phyloP scores from a whole-genome alignment of 176 grass and related monocot species.

The Juncus inflexus region DNA sequence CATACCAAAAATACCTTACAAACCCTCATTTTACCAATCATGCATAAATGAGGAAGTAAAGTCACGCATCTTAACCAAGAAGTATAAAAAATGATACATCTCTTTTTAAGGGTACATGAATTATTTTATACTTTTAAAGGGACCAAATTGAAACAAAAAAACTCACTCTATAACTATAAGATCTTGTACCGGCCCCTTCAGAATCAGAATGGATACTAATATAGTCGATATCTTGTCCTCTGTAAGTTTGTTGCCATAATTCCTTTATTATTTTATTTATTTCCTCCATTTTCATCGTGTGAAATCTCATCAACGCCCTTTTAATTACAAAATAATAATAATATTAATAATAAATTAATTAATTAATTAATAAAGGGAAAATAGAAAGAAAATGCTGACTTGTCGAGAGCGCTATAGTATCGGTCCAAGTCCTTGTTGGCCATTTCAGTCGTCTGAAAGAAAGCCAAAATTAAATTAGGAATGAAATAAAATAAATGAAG shows the following conservation, averaged over 20 bases:
- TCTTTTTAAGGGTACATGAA: neutral
- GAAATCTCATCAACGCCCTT: conserved; percentile 93
- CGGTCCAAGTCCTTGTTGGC: conserved; percentile 96
- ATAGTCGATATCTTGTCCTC: conserved; percentile 95
- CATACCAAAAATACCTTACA: neutral
- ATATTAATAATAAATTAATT: conserved; percentile 21
- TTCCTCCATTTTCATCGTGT: conserved; percentile 99
- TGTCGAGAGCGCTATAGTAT: conserved; percentile 91
- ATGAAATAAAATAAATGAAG: conserved; percentile 24
- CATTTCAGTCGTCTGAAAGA: conserved; percentile 87
- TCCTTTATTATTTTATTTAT: conserved; percentile 99
- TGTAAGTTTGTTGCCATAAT: conserved; percentile 97
- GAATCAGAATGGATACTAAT: conserved; percentile 94
- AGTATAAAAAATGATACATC: neutral
- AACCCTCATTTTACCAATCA: neutral
- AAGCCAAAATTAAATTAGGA: conserved; percentile 28
- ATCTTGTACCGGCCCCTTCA: conserved; percentile 84
- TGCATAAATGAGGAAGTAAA: neutral
- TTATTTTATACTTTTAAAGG: neutral
- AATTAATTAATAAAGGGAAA: neutral
- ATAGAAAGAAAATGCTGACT: conserved; percentile 33
- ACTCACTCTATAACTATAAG: conserved; percentile 91
- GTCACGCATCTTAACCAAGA: neutral
- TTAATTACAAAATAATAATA: conserved; percentile 23
- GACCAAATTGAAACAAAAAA: conserved; percentile 14